These are phyloP conservation scores for Clitocybe nebularis DNA, from an alignment of 1,284 basidiomycete species.

Conservation along the genomic window DNA sequence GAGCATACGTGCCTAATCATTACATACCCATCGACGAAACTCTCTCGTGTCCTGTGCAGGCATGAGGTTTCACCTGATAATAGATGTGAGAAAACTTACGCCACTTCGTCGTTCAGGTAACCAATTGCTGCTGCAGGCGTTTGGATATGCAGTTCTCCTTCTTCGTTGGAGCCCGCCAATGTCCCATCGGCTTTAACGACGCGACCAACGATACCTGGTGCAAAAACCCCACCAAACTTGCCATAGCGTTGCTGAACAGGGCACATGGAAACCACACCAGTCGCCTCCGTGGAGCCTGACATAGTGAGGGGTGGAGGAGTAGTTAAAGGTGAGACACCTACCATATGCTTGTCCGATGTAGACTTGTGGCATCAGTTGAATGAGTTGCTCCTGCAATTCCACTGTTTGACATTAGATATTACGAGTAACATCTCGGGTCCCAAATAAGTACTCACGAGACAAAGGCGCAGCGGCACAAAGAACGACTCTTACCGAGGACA, in stretches of 20 bases:
- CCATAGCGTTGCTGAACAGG: slow-evolving; percentile 36
- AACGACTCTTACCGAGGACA: slow-evolving; percentile 50
- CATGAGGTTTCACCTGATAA: slow-evolving; percentile 4
- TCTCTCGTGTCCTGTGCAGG: slow-evolving; percentile 44
- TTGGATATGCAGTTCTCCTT: slow-evolving; percentile 58
- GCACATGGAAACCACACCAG: slow-evolving; percentile 47
- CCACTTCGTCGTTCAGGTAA: slow-evolving; percentile 57
- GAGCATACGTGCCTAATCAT: slow-evolving; percentile 1
- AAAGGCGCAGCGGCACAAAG: slow-evolving; percentile 23
- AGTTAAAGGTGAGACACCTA: slow-evolving; percentile 6
- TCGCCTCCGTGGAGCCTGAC: slow-evolving; percentile 48
- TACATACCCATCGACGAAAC: slow-evolving; percentile 46
- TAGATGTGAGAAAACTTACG: slow-evolving; percentile 42
- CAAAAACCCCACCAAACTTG: slow-evolving; percentile 48
- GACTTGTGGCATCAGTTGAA: slow-evolving; percentile 21
- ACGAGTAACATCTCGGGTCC: too few species aligned
- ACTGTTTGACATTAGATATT: too few species aligned
- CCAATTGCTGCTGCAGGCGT: slow-evolving; percentile 54
- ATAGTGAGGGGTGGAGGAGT: not conserved
- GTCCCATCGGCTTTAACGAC: slow-evolving; percentile 61
- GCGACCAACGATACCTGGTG: slow-evolving; percentile 47
- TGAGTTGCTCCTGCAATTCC: slow-evolving; percentile 21
- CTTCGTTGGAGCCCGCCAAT: slow-evolving; percentile 50
- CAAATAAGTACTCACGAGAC: too few species aligned
- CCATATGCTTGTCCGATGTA: slow-evolving; percentile 25